A percentile compares a stretch with the other conserved stretches of the same genome.
Conservation (phyloP, 1,284 basidiomycete genomes). For the Ceratorhiza oryzae-sativae region DNA sequence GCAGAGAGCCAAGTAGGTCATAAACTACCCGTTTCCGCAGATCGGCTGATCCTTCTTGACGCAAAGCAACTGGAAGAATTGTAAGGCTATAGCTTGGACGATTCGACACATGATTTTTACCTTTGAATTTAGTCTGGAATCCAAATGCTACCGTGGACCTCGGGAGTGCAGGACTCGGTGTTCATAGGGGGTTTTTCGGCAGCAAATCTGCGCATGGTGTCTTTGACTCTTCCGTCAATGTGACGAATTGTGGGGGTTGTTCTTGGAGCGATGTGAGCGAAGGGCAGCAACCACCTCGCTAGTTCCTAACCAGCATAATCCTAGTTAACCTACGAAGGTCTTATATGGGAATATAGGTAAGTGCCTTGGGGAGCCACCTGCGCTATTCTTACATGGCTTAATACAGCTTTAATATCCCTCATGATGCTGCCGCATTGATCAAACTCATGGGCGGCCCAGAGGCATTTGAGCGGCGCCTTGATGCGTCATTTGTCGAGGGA, state of each 20-base stretch:
- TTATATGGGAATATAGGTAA: slow-evolving; percentile 32
- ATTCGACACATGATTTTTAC: neutral
- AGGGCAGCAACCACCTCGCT: too few species aligned
- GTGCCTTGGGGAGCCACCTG: neutral
- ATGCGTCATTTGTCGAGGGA: slow-evolving; percentile 8
- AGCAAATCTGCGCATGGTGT: slow-evolving; percentile 19
- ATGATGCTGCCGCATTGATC: slow-evolving; percentile 22
- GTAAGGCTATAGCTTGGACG: neutral
- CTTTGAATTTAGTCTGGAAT: slow-evolving; percentile 11
- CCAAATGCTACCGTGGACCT: slow-evolving; percentile 21
- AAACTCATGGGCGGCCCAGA: slow-evolving; percentile 32
- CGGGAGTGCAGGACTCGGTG: slow-evolving; percentile 3
- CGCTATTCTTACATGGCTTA: neutral
- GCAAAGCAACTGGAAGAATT: slow-evolving; percentile 32
- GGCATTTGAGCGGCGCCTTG: slow-evolving; percentile 19
- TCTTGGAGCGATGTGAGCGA: slow-evolving; percentile 27
- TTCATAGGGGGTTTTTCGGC: slow-evolving; percentile 25
- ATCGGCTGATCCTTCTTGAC: neutral
- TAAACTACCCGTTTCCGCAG: neutral
- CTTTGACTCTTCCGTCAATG: slow-evolving; percentile 28
- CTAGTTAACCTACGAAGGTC: slow-evolving; percentile 26
- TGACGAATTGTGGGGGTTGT: slow-evolving; percentile 24
- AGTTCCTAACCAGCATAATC: neutral
- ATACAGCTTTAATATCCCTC: slow-evolving; percentile 21
- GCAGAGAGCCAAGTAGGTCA: slow-evolving; percentile 8